These are phyloP conservation scores for Populus nigra DNA, from an alignment of 345 rosid species.

Conservation along the genomic window DNA sequence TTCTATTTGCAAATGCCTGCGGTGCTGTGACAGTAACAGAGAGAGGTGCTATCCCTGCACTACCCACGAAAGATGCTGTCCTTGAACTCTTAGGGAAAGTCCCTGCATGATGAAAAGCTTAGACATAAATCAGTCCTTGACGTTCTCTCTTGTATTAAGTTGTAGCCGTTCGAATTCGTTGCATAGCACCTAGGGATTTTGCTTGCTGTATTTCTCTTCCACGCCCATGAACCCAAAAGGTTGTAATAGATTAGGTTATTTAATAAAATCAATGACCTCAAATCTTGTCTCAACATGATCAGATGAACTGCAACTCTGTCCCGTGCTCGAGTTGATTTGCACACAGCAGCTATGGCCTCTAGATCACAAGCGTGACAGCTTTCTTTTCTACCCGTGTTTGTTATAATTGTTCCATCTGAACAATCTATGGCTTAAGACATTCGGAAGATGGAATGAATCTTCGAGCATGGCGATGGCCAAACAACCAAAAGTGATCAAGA, in stretches of 20 bases:
- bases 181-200: not conserved
- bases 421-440: not conserved
- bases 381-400: not conserved
- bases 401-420: not conserved
- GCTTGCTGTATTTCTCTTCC: not conserved
- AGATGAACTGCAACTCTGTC: not conserved
- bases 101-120: not conserved
- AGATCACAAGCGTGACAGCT: not conserved
- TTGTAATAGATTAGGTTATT: not conserved
- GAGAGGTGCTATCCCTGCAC: slow-evolving; percentile 93
- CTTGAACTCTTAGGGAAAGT: slow-evolving; percentile 38
- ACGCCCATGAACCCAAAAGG: too few species aligned
- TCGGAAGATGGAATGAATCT: too few species aligned
- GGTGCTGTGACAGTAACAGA: slow-evolving; percentile 83
- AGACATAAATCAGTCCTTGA: not conserved
- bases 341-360: not conserved
- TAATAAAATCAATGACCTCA: not conserved
- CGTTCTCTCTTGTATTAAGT: not conserved
- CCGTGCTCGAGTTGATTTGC: not conserved
- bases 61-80: slow-evolving; percentile 74
- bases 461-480: too few species aligned
- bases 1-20: slow-evolving; percentile 76
- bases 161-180: not conserved
- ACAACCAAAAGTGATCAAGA: too few species aligned
- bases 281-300: too few species aligned